Conservation (phyloP, 352 stramenopile species). For the Pythium insidiosum region DNA sequence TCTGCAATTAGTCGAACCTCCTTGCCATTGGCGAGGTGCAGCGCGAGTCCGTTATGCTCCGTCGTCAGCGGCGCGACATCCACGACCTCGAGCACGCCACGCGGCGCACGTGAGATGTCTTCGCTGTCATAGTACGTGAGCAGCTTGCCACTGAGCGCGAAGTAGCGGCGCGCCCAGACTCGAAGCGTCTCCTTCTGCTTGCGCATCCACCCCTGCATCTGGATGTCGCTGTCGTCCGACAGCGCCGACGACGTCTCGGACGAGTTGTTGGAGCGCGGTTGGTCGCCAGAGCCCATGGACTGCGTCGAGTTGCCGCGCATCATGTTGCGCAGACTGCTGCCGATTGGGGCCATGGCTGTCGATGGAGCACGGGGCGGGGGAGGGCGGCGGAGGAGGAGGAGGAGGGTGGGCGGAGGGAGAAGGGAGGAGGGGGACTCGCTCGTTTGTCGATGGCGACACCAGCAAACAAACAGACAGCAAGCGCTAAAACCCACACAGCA, state of each 20-base stretch:
- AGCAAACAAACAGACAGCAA: too few species aligned
- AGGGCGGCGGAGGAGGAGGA: too few species aligned
- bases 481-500: too few species aligned
- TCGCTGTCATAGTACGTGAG: slow-evolving; percentile 81
- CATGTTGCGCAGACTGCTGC: slow-evolving; percentile 48
- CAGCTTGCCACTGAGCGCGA: slow-evolving; percentile 59
- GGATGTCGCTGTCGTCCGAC: slow-evolving; percentile 62
- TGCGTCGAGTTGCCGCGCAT: slow-evolving; percentile 54
- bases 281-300: slow-evolving; percentile 4
- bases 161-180: slow-evolving; percentile 62
- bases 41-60: slow-evolving; percentile 66
- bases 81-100: slow-evolving; percentile 59
- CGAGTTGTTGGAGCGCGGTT: slow-evolving; percentile 19
- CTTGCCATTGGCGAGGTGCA: slow-evolving; percentile 57
- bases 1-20: slow-evolving; percentile 71
- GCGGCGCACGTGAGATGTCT: slow-evolving; percentile 45
- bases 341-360: slow-evolving; percentile 41
- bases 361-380: too few species aligned
- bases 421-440: too few species aligned
- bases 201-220: slow-evolving; percentile 80
- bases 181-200: slow-evolving; percentile 78
- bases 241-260: slow-evolving; percentile 27
- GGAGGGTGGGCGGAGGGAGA: too few species aligned
- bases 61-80: slow-evolving; percentile 63
- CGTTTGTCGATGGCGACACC: too few species aligned